phyloP scores from a whole-genome alignment of 1,139 yeast genomes.

The Candida sanyaensis region DNA sequence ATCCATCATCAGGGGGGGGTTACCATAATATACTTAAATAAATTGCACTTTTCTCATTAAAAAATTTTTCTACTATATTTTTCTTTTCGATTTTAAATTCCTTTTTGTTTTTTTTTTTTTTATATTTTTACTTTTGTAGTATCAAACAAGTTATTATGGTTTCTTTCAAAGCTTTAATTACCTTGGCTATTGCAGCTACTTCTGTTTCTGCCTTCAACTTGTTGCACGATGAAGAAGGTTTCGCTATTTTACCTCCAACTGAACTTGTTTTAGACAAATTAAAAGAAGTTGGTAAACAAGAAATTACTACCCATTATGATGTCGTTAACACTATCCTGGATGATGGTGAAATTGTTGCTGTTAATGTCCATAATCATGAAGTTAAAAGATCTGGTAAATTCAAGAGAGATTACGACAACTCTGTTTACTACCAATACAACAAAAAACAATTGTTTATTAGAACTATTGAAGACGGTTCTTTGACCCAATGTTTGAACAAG shows the following conservation, averaged over 20 bases:
- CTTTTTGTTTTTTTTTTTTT: background rate
- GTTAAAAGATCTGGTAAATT: slow-evolving; percentile 15
- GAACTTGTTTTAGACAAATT: slow-evolving; percentile 15
- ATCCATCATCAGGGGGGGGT: background rate
- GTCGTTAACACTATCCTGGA: slow-evolving; percentile 16
- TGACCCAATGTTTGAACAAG: slow-evolving; percentile 14
- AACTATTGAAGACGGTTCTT: slow-evolving; percentile 13
- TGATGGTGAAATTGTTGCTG: slow-evolving; percentile 16
- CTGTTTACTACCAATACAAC: slow-evolving; percentile 11
- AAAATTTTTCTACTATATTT: background rate
- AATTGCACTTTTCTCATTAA: background rate
- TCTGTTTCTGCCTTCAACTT: slow-evolving; percentile 13
- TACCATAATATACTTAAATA: background rate
- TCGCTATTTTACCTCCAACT: slow-evolving; percentile 18
- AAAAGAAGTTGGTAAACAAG: slow-evolving; percentile 11
- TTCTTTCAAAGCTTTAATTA: slow-evolving; percentile 13
- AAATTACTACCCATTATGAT: slow-evolving; percentile 13
- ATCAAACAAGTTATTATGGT: slow-evolving; percentile 12
- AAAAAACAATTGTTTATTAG: slow-evolving; percentile 13
- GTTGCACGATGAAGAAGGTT: slow-evolving; percentile 15
- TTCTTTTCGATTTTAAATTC: no score
- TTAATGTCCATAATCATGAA: slow-evolving; percentile 16
- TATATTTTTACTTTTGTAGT: background rate
- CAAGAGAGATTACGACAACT: slow-evolving; percentile 15
- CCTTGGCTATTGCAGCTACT: slow-evolving; percentile 11